Evolutionary conservation across 306 rosid species (phyloP).

Genomic region (Cicer judaicum): DNA sequence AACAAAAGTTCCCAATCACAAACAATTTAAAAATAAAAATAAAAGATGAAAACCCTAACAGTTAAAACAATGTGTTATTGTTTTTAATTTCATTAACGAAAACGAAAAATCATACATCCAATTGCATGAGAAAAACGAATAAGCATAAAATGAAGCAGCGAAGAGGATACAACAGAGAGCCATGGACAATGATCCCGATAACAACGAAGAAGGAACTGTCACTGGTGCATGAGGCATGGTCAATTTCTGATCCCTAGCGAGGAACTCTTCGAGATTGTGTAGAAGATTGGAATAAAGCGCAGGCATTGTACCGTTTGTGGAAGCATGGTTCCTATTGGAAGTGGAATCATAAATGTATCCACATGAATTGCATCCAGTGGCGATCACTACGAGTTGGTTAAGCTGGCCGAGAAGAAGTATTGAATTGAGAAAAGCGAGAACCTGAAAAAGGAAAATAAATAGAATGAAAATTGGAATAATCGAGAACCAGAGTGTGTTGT

Average conservation of each 20-base stretch:
- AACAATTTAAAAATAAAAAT: neutral
- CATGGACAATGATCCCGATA: conserved; percentile 90
- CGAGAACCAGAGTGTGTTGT: neutral
- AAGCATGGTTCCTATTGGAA: conserved; percentile 51
- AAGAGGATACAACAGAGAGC: conserved; percentile 94
- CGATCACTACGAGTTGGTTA: conserved; percentile 83
- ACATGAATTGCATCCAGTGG: conserved; percentile 89
- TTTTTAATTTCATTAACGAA: neutral
- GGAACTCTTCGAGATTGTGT: conserved; percentile 69
- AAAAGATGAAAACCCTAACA: conserved; percentile 15
- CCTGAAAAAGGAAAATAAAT: conserved; percentile 44
- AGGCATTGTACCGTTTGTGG: conserved; percentile 69
- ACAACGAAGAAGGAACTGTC: conserved; percentile 66
- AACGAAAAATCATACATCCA: neutral
- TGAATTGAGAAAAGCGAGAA: conserved; percentile 82
- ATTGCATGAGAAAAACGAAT: neutral
- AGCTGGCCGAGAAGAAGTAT: conserved; percentile 79
- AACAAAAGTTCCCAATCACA: neutral
- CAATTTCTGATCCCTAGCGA: conserved; percentile 62
- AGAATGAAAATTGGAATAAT: neutral
- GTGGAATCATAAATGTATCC: conserved; percentile 76
- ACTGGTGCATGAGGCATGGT: conserved; percentile 42
- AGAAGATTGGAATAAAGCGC: conserved; percentile 71
- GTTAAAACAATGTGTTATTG: neutral
- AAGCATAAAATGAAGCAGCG: neutral